A percentile compares a stretch with the other conserved stretches of the same genome.
Conservation (phyloP, 768 basidiomycete species). For the Mycena vulgaris region DNA sequence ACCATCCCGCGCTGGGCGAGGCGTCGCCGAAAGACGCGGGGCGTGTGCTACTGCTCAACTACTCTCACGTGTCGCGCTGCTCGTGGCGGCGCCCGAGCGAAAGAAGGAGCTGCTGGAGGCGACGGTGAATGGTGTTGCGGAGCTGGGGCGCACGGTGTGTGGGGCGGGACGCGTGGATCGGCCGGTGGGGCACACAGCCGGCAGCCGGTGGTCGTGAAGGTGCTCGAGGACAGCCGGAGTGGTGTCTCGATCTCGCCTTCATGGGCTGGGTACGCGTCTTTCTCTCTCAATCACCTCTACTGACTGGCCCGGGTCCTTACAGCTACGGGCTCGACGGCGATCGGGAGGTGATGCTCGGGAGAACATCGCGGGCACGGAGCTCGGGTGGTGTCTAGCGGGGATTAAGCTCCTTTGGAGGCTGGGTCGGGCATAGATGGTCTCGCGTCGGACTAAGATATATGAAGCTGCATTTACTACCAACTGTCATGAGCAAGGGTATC, state of each 20-base stretch:
- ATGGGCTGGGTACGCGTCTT: constrained; percentile 69
- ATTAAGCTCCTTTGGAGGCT: constrained; percentile 79
- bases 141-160: constrained; percentile 82
- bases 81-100: constrained; percentile 58
- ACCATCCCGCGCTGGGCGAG: constrained; percentile 93
- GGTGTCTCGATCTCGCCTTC: constrained; percentile 96
- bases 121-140: constrained; percentile 60
- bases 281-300: neutral
- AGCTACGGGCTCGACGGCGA: constrained; percentile 85
- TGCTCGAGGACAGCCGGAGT: constrained; percentile 91
- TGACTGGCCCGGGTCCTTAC: neutral
- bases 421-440: constrained; percentile 54
- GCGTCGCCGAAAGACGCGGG: constrained; percentile 83
- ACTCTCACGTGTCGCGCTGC: constrained; percentile 93
- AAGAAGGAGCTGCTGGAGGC: neutral
- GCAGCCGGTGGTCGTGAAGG: constrained; percentile 62
- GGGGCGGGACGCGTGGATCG: constrained; percentile 75
- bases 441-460: too few species aligned
- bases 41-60: constrained; percentile 92
- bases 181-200: constrained; percentile 59
- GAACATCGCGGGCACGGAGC: constrained; percentile 89
- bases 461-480: too few species aligned
- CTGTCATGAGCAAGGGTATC: too few species aligned
- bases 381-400: constrained; percentile 94
- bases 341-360: constrained; percentile 83